Evolutionary conservation across 2,329 filamentous ascomycete genomes (phyloP).

Genomic region (Cercospora beticola): DNA sequence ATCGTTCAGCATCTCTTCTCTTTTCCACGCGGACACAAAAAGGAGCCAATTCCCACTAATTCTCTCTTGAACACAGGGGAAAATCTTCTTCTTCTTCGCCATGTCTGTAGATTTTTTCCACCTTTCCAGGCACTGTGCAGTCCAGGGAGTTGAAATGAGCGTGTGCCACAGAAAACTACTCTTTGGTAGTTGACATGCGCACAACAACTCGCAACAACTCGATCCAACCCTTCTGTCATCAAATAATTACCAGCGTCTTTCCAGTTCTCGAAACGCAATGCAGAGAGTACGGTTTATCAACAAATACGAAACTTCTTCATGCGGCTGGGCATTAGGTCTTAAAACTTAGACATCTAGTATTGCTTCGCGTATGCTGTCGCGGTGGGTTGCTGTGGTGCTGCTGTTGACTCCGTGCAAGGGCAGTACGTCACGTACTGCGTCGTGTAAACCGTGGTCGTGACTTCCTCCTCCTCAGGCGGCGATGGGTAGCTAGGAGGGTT

Average conservation of each 20-base stretch:
- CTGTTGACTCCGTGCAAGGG: constrained; percentile 15
- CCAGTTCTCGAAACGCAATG: constrained; percentile 5
- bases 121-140: background rate
- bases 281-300: constrained; percentile 1
- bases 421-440: constrained; percentile 19
- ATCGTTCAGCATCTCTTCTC: background rate
- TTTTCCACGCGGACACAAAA: background rate
- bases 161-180: background rate
- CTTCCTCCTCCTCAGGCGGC: constrained; percentile 7
- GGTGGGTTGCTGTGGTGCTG: constrained; percentile 4
- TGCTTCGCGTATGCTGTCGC: constrained; percentile 11
- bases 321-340: constrained; percentile 9
- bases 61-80: background rate
- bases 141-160: background rate
- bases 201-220: background rate
- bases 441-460: constrained; percentile 14
- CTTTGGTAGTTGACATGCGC: background rate
- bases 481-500: constrained; percentile 6
- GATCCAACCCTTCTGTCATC: background rate
- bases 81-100: background rate
- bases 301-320: constrained; percentile 5
- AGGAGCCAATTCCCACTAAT: background rate
- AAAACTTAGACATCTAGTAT: constrained; percentile 10
- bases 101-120: background rate
- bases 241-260: constrained; percentile 7